Percentiles rank a stretch among this genome's conserved stretches.
phyloP scores from a whole-genome alignment of 2,329 filamentous ascomycete species.

The Ascochyta rabiei region DNA sequence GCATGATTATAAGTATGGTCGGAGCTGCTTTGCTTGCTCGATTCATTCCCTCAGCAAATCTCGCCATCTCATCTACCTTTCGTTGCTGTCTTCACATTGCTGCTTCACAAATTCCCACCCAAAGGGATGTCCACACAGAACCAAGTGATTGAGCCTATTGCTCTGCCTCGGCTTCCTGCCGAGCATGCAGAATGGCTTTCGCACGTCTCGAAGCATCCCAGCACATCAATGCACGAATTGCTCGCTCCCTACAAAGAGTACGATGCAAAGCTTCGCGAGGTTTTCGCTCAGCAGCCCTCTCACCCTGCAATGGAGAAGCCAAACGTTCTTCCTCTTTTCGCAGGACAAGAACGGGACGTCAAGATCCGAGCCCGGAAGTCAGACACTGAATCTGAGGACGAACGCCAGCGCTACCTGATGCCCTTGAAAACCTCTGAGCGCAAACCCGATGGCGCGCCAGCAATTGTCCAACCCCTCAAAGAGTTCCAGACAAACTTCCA shows the following conservation, averaged over 20 bases:
- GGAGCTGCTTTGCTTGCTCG: not conserved
- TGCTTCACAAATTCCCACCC: not conserved
- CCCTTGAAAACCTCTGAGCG: conserved; percentile 66
- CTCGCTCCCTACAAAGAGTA: conserved; percentile 71
- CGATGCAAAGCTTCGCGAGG: conserved; percentile 68
- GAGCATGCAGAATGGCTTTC: conserved; percentile 52
- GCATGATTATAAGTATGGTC: conserved; percentile 1
- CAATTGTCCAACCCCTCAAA: conserved; percentile 69
- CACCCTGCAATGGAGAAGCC: conserved; percentile 64
- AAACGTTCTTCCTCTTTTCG: conserved; percentile 72
- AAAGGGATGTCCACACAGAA: conserved; percentile 20
- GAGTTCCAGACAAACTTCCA: conserved; percentile 82
- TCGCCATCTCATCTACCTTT: not conserved
- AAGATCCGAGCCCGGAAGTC: conserved; percentile 68
- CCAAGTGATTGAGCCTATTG: conserved; percentile 5
- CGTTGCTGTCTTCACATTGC: not conserved
- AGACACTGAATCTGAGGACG: conserved; percentile 62
- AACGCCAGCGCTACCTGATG: conserved; percentile 73
- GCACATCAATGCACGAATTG: conserved; percentile 62
- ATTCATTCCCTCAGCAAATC: not conserved
- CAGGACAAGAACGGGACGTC: conserved; percentile 59
- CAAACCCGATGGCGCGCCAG: conserved; percentile 66
- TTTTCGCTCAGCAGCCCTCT: conserved; percentile 71
- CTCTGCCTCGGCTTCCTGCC: conserved; percentile 48
- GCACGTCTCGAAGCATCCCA: conserved; percentile 62